These are phyloP conservation scores for Aphanoascus verrucosus DNA, from an alignment of 2,329 filamentous ascomycete species.

Conservation along the genomic window DNA sequence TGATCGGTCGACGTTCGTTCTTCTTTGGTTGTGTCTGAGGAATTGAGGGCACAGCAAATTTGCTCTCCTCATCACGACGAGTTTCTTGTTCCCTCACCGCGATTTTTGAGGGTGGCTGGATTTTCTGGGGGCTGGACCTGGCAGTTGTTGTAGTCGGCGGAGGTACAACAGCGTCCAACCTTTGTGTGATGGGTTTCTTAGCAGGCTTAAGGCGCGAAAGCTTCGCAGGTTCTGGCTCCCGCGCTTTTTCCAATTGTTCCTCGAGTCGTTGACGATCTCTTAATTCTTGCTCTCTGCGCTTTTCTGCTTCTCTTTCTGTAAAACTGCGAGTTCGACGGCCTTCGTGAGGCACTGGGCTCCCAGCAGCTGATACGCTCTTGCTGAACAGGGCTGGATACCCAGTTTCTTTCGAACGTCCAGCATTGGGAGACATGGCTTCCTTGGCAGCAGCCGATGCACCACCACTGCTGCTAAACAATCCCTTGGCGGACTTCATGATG, in stretches of 20 bases:
- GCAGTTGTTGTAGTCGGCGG: conserved; percentile 11
- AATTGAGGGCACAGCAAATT: conserved; percentile 20
- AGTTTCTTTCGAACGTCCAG: conserved; percentile 23
- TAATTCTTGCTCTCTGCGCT: conserved; percentile 24
- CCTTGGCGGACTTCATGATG: conserved; percentile 77
- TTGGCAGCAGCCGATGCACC: conserved; percentile 49
- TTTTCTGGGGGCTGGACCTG: conserved; percentile 20
- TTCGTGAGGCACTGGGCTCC: conserved; percentile 29
- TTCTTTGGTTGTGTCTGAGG: conserved; percentile 24
- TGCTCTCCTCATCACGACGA: conserved; percentile 22
- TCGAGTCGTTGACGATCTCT: conserved; percentile 24
- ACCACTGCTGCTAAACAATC: conserved; percentile 67
- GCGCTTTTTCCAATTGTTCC: conserved; percentile 25
- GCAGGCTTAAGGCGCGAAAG: conserved; percentile 24
- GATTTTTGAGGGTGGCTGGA: conserved; percentile 21
- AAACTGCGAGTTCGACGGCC: conserved; percentile 47
- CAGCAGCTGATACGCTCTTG: conserved; percentile 17
- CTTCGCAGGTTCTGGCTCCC: conserved; percentile 29
- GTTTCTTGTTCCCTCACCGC: conserved; percentile 25
- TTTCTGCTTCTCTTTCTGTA: conserved; percentile 42
- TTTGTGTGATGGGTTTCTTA: conserved; percentile 27
- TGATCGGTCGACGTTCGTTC: conserved; percentile 35
- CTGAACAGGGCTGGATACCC: conserved; percentile 21
- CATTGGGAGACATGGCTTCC: conserved; percentile 41
- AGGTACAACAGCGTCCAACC: conserved; percentile 22